A percentile compares a stretch with the other conserved stretches of the same genome.
Conservation (phyloP, 495 filamentous ascomycete species). For the Talaromyces thailandensis region DNA sequence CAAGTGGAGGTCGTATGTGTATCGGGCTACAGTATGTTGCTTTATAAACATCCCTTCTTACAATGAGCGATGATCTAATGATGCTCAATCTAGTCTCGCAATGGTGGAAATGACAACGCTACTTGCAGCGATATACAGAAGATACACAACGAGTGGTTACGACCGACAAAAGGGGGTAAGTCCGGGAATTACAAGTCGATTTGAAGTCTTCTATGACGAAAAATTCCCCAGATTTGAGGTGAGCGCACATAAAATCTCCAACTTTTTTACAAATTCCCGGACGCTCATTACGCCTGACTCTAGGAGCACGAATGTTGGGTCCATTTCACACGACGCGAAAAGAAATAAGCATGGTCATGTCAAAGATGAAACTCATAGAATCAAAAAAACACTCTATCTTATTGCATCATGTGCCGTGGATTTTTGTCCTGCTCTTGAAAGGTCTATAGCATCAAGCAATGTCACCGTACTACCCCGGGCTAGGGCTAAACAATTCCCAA, state of each 20-base stretch:
- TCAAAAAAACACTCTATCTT: no score
- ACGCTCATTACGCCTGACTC: neutral
- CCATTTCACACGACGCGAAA: neutral
- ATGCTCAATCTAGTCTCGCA: slow-evolving; percentile 18
- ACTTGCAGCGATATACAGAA: slow-evolving; percentile 23
- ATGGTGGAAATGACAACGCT: slow-evolving; percentile 36
- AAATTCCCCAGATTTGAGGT: neutral
- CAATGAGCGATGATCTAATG: neutral
- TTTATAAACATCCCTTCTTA: no score
- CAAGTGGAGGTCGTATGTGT: slow-evolving; percentile 20
- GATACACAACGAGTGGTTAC: slow-evolving; percentile 18
- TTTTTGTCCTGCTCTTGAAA: no score
- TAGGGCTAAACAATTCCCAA: no score
- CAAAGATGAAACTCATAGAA: no score
- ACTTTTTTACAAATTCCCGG: neutral
- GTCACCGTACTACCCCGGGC: no score
- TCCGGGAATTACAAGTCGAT: slow-evolving; percentile 26
- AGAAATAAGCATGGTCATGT: neutral
- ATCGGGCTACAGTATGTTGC: slow-evolving; percentile 25
- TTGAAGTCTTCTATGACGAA: slow-evolving; percentile 34
- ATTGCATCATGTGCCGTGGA: no score
- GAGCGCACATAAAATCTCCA: neutral
- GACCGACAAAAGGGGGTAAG: slow-evolving; percentile 13
- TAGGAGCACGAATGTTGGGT: neutral
- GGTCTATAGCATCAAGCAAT: no score